Conservation (phyloP, 208 protist species). For the Porcisia hertigi region DNA sequence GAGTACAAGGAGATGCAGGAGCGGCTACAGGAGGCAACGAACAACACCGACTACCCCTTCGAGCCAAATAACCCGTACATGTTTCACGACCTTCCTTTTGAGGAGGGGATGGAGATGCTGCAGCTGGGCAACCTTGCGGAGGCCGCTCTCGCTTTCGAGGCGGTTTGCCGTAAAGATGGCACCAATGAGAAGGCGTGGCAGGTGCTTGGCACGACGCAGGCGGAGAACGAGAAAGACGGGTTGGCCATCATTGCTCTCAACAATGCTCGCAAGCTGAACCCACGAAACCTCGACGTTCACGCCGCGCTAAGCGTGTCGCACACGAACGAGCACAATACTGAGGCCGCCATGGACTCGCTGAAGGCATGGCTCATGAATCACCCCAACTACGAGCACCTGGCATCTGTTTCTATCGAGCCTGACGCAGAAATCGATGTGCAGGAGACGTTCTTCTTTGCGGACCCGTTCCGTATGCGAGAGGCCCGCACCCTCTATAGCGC, state of each 20-base stretch:
- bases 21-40: constrained; percentile 36
- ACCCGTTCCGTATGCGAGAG: constrained; percentile 65
- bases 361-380: constrained; percentile 77
- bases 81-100: constrained; percentile 70
- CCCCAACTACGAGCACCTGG: constrained; percentile 82
- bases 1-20: constrained; percentile 79
- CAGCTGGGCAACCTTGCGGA: constrained; percentile 79
- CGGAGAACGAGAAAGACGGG: constrained; percentile 90
- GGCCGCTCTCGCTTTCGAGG: constrained; percentile 89
- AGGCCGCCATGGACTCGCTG: constrained; percentile 72
- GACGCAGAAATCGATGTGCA: constrained; percentile 49
- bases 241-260: constrained; percentile 89
- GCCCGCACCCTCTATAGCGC: constrained; percentile 68
- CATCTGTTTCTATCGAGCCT: constrained; percentile 50
- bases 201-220: constrained; percentile 81
- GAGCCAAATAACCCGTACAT: constrained; percentile 90
- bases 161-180: constrained; percentile 80
- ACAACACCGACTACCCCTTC: constrained; percentile 88
- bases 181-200: constrained; percentile 76
- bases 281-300: constrained; percentile 73
- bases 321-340: constrained; percentile 86
- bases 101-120: constrained; percentile 78
- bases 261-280: constrained; percentile 68
- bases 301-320: constrained; percentile 78
- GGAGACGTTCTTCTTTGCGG: constrained; percentile 74